A percentile compares a stretch with the other conserved stretches of the same genome.
phyloP scores from a whole-genome alignment of 176 grass and related monocot species.

The Paspalum notatum region DNA sequence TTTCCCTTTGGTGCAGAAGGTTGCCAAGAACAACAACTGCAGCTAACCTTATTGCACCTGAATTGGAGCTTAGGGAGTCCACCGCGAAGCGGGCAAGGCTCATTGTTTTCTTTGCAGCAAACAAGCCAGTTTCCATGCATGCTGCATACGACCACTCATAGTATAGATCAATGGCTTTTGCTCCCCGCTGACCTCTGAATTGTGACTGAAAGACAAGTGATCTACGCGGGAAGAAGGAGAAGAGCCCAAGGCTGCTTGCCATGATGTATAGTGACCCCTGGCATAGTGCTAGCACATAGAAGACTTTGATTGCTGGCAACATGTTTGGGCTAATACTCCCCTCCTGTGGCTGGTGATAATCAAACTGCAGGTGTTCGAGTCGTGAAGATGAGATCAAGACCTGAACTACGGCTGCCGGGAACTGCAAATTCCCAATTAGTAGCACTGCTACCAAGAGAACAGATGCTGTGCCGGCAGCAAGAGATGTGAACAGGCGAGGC shows the following conservation, averaged over 20 bases:
- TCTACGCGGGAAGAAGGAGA: not conserved
- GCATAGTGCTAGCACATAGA: conserved; percentile 8
- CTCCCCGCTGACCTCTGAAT: not conserved
- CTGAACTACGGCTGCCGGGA: not conserved
- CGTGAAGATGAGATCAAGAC: not conserved
- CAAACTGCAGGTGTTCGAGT: accelerated
- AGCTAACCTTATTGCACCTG: not conserved
- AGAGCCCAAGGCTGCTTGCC: not conserved
- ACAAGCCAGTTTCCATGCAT: not conserved
- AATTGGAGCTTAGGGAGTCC: not conserved
- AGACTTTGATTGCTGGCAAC: not conserved
- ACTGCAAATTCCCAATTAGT: conserved; percentile 8
- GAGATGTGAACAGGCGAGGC: not conserved
- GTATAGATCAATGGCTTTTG: not conserved
- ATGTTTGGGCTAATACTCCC: not conserved
- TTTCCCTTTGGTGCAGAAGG: not conserved
- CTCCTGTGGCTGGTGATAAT: not conserved
- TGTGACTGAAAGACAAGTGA: not conserved
- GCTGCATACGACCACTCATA: not conserved
- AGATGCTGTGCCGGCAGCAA: not conserved
- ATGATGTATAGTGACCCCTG: conserved; percentile 5
- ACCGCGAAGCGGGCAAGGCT: not conserved
- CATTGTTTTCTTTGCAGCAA: not conserved
- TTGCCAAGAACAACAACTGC: not conserved
- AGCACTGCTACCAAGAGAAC: not conserved